Evolutionary conservation across 768 basidiomycete species (phyloP).

Genomic region (Boletus tomentosulus): DNA sequence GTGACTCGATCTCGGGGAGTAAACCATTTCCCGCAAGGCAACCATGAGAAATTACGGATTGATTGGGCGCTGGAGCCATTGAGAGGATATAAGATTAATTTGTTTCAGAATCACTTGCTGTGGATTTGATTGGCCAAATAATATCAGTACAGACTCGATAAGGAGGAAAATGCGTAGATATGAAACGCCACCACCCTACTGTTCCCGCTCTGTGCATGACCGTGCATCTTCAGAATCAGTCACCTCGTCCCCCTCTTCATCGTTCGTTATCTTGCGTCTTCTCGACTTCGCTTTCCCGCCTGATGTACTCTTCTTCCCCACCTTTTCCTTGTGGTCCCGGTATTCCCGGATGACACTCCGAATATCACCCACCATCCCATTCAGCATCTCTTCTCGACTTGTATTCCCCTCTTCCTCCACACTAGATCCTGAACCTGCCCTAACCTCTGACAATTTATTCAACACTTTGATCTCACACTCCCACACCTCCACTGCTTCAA

Average conservation of each 20-base stretch:
- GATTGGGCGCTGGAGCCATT: no score
- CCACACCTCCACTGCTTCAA: conserved; percentile 68
- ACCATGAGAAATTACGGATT: no score
- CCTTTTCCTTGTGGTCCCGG: conserved; percentile 7
- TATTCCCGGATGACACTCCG: conserved; percentile 12
- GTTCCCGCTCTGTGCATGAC: not conserved
- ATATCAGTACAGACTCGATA: not conserved
- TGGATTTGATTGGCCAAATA: not conserved
- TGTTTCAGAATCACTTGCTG: no score
- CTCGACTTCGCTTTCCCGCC: not conserved
- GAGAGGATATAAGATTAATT: no score
- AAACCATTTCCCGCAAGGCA: no score
- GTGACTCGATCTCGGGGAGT: not conserved
- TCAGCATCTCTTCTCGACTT: not conserved
- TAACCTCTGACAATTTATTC: conserved; percentile 36
- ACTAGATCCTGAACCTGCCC: not conserved
- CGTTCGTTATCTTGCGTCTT: conserved; percentile 3
- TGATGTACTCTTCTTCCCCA: not conserved
- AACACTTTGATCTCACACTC: conserved; percentile 65
- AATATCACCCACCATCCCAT: conserved; percentile 11
- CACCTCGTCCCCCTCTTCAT: conserved; percentile 8
- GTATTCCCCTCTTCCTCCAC: not conserved
- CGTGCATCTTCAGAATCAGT: conserved; percentile 1
- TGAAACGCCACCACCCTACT: not conserved
- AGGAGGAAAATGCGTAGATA: not conserved